Evolutionary conservation across 495 filamentous ascomycete species (phyloP), one percentile per base, ranked within the genome.

Genomic region (Penicillium robsamsonii): DNA sequence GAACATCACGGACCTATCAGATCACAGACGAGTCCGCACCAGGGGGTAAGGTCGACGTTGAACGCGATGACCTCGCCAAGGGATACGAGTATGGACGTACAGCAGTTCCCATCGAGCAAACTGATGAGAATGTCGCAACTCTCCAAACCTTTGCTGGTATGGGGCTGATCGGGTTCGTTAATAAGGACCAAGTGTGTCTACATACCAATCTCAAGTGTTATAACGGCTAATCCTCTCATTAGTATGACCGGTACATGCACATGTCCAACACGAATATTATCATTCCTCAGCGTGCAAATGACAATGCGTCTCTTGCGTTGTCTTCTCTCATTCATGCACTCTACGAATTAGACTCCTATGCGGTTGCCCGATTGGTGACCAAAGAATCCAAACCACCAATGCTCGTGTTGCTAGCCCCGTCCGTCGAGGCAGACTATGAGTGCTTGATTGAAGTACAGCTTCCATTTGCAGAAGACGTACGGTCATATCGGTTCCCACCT

Each of bases 21-120:
- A 81, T 97, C 56, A 77, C 82, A 27, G 90, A 96, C 60, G 79
- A 87, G 12, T 74, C 79, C 35, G 85, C 82, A 12, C 82, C 86
- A 2, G 91, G 91, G 30, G 89, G 89, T 5, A 97, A 95, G 72
- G 79, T 80, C 53, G 92, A 97, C 49, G 87, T 99, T 30, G 84
- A 87, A 9, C 84, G 83, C 30, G 92, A 95, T 12, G 86, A 94
- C 33, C 78, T 97, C 35, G 92, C 89, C 33, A 96, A 90, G 65
- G 95, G 95, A 0, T 99, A 94, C 65, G 87, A 90, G 63, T 99
- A 97, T 70, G 95, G 95, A 50, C 81, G 90, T 38, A 96, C 93
- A 1, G 90, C 90, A 1, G 92, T 97, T 1, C 87, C 87, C 58
- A 96, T 99, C 62, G 88, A 81, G 60, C 86, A 89, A 58, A 86